Conservation (phyloP, 2,329 filamentous ascomycete genomes). For the Cryphonectria nitschkei region DNA sequence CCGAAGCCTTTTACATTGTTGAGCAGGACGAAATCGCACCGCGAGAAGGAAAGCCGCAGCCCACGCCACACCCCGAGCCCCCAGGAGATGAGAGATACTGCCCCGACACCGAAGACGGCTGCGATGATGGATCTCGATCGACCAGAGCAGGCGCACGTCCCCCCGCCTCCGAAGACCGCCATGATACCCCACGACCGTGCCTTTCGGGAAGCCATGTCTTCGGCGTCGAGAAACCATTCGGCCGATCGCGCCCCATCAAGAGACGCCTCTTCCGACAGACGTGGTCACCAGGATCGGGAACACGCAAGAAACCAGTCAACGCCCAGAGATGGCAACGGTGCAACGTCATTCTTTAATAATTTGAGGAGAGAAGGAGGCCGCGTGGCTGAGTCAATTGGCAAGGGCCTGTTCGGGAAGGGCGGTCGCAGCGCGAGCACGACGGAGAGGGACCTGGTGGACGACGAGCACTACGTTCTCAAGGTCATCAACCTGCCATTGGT, state of each 20-base stretch:
- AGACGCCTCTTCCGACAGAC: constrained; percentile 48
- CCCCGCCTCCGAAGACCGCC: constrained; percentile 61
- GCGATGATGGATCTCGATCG: constrained; percentile 39
- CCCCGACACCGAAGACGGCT: constrained; percentile 33
- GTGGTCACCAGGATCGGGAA: constrained; percentile 51
- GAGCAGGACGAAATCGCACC: constrained; percentile 55
- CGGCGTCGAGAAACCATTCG: constrained; percentile 70
- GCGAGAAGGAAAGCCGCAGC: constrained; percentile 51
- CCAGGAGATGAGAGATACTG: constrained; percentile 36
- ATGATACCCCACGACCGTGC: constrained; percentile 68
- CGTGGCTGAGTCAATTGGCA: constrained; percentile 80
- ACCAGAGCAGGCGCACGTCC: constrained; percentile 43
- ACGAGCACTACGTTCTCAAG: constrained; percentile 82
- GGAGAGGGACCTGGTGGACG: constrained; percentile 70
- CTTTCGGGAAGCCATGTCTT: constrained; percentile 69
- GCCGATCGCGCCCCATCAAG: constrained; percentile 64
- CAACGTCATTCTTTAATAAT: constrained; percentile 67
- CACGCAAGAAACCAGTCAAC: constrained; percentile 55
- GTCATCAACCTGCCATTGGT: constrained; percentile 85
- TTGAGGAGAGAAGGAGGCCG: constrained; percentile 73
- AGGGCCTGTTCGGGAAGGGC: constrained; percentile 80
- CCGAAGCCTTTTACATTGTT: constrained; percentile 59
- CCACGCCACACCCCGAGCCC: constrained; percentile 36
- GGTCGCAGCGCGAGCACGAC: constrained; percentile 71
- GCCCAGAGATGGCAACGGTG: constrained; percentile 63